Conservation (phyloP, 208 protist genomes). For the Naegleria fowleri region DNA sequence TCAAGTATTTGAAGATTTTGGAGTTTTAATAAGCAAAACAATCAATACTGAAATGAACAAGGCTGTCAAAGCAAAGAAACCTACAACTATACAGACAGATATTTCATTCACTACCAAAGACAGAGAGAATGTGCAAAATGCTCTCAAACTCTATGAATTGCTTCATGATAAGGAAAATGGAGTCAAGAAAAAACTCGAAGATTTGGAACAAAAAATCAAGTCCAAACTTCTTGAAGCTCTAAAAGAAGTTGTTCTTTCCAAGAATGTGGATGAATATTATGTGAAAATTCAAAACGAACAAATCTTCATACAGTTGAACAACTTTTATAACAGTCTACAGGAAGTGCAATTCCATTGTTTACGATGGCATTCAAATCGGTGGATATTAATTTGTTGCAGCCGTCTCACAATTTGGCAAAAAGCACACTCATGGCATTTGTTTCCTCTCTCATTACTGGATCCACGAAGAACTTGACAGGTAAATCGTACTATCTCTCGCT, state of each 20-base stretch:
- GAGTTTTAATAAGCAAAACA: not conserved
- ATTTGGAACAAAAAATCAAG: not conserved
- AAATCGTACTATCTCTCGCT: not conserved
- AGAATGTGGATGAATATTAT: not conserved
- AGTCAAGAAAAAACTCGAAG: not conserved
- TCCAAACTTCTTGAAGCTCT: not conserved
- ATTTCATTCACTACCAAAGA: not conserved
- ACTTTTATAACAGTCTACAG: conserved; percentile 12
- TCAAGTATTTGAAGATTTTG: conserved; percentile 13
- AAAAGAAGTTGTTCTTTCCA: not conserved
- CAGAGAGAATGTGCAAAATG: not conserved
- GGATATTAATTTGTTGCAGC: not conserved
- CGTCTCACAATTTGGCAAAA: not conserved
- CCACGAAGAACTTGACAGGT: not conserved
- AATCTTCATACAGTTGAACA: not conserved
- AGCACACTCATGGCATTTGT: not conserved
- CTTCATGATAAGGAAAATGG: not conserved
- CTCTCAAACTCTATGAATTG: not conserved
- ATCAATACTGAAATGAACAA: not conserved
- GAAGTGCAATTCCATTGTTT: not conserved
- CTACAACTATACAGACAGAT: not conserved
- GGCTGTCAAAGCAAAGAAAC: not conserved
- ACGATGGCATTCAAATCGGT: not conserved
- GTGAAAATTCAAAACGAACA: not conserved
- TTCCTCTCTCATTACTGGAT: not conserved